Base-by-base conservation (phyloP, 2,329 filamentous ascomycete genomes). In the Blumeriella jaapii region DNA sequence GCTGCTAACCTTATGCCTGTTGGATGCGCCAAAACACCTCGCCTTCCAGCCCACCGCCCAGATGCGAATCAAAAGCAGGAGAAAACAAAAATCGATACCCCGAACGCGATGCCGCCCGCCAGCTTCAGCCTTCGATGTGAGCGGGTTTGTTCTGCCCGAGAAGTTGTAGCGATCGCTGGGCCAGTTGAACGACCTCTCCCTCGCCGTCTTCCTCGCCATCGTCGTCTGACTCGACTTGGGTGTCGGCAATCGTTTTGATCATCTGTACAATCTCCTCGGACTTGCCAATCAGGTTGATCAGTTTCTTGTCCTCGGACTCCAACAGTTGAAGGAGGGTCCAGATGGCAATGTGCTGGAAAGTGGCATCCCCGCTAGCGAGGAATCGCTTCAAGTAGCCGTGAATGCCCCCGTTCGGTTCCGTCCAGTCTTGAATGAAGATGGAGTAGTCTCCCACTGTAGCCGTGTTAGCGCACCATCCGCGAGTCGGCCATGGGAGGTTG, bases 271-370 rank as follows among this genome's bases (percentile, higher is more conserved):
- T 82, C 47, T 94, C 85, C 45, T 89, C 82, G 2, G 86, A 87
- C 54, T 89, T 82, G 50, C 83, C 78, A 49, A 98, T 95, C 31
- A 85, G 75, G 31, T 78, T 78, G 44, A 95, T 81, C n/a, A 98
- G 68, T 36, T 76, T 80, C 61, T 82, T 78, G 56, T 98, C 89
- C 57, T 93, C 87, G 0, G 89, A 95, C 61, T 98, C 91, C 32
- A 98, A 78, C 4, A 98, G 71, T 56, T 98, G 91, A 3, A 98
- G 71, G 30, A 98, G 64, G 1, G 91, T 98, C 91, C 91, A 98
- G 45, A 96, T 94, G 32, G 91, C 91, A 55, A 98, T 98, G 57
- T 98, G 91, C 61, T 98, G 91, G 68, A 98, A 98, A 0, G 91
- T 98, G 1, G 91, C 78, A 55, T 98, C 91, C 25, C 87, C 89